Percentiles rank a stretch among this genome's conserved stretches.
These are phyloP conservation scores for Ophiostoma perfectum DNA, from an alignment of 2,329 filamentous ascomycete species.

Conservation along the genomic window DNA sequence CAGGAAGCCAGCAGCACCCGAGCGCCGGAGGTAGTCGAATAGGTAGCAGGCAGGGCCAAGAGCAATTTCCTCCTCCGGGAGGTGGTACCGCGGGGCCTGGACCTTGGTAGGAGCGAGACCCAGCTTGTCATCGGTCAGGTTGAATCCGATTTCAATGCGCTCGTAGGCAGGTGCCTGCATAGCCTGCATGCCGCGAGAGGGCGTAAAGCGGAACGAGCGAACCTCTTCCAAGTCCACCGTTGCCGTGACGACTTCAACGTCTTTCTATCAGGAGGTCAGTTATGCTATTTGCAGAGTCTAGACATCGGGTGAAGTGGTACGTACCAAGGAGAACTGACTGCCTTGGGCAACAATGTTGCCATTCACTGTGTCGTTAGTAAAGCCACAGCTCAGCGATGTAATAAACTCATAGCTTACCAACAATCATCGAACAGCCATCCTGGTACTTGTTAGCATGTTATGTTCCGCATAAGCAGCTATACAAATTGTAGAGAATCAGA, in stretches of 20 bases:
- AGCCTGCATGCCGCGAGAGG: constrained; percentile 55
- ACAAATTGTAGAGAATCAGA: neutral
- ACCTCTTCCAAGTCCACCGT: constrained; percentile 69
- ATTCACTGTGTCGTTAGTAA: constrained; percentile 39
- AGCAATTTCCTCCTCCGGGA: constrained; percentile 62
- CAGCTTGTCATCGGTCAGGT: constrained; percentile 32
- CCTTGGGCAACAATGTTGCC: constrained; percentile 60
- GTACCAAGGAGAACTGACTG: constrained; percentile 48
- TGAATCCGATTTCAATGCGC: constrained; percentile 38
- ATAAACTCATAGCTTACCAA: constrained; percentile 30
- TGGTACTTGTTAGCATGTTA: neutral
- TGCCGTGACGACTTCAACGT: constrained; percentile 61
- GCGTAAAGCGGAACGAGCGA: constrained; percentile 51
- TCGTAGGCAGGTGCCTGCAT: constrained; percentile 43
- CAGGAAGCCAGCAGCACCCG: constrained; percentile 46
- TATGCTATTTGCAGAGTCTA: constrained; percentile 31
- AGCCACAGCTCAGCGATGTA: neutral
- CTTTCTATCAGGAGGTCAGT: constrained; percentile 38
- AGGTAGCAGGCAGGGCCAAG: constrained; percentile 60
- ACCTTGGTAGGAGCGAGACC: constrained; percentile 32
- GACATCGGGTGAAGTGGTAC: neutral
- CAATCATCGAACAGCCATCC: constrained; percentile 59
- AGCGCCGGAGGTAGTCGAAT: constrained; percentile 52
- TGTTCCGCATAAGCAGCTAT: neutral
- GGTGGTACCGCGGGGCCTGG: constrained; percentile 47